A percentile compares a stretch with the other conserved stretches of the same genome.
phyloP scores from a whole-genome alignment of 345 rosid species.

The Hibiscus trionum region DNA sequence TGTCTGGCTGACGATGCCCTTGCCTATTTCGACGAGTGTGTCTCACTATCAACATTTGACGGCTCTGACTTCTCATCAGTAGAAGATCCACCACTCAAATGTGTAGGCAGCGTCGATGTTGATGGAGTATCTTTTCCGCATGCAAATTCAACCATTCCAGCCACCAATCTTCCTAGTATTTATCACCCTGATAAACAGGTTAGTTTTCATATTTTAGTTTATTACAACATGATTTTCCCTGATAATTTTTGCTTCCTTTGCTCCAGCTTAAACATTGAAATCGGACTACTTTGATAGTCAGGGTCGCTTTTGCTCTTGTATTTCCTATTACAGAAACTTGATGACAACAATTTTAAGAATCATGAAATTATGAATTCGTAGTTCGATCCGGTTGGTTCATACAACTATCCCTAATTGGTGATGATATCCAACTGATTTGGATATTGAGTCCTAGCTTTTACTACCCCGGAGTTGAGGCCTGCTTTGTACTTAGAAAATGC shows the following conservation, averaged over 20 bases:
- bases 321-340: too few relatives aligned
- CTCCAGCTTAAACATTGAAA: too few relatives aligned
- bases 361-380: too few relatives aligned
- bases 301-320: too few relatives aligned
- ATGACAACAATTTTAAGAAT: too few relatives aligned
- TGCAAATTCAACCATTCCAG: background rate
- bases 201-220: background rate
- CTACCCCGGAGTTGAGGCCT: background rate
- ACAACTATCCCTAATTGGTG: too few relatives aligned
- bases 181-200: conserved; percentile 6
- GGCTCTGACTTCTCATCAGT: conserved; percentile 59
- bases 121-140: background rate
- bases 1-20: conserved; percentile 57
- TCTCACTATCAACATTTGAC: conserved; percentile 70
- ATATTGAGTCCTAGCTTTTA: background rate
- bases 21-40: conserved; percentile 72
- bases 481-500: background rate
- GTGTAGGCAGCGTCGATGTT: background rate
- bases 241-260: too few relatives aligned
- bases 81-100: conserved; percentile 43
- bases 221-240: too few relatives aligned
- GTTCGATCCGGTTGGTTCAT: too few relatives aligned
- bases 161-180: background rate
- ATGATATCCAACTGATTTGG: too few relatives aligned
- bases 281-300: too few relatives aligned